Conservation (phyloP, 2,329 filamentous ascomycete genomes). For the Monosporascus sp. region DNA sequence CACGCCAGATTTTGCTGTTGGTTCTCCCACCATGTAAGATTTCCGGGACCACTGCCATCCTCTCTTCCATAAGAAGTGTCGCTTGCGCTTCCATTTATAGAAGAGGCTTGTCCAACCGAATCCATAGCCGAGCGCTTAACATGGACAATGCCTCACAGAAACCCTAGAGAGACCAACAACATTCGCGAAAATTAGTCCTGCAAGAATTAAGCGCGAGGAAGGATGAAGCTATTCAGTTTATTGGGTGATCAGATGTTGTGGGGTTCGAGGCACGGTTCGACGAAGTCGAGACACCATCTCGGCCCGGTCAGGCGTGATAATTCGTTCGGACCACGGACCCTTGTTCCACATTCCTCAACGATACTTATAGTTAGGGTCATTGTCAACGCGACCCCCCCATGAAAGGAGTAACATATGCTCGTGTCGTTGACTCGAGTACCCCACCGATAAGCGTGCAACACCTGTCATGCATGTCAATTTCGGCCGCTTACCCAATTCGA, state of each 20-base stretch:
- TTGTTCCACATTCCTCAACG: background rate
- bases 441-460: background rate
- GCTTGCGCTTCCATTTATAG: conserved; percentile 3
- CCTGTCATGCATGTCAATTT: background rate
- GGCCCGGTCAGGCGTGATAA: conserved; percentile 12
- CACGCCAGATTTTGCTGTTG: conserved; percentile 12
- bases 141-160: conserved; percentile 2
- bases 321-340: conserved; percentile 9
- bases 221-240: conserved; percentile 2
- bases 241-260: conserved; percentile 12
- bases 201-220: conserved; percentile 12
- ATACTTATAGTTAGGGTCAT: background rate
- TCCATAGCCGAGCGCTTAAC: conserved; percentile 9
- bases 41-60: conserved; percentile 2
- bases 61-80: conserved; percentile 7
- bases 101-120: conserved; percentile 7
- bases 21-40: conserved; percentile 3
- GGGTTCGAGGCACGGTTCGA: conserved; percentile 5
- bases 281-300: conserved; percentile 14
- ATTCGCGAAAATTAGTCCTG: conserved; percentile 4
- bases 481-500: background rate
- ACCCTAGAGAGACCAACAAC: background rate
- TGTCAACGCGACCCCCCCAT: background rate
- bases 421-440: background rate
- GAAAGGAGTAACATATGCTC: background rate